Base-by-base conservation (phyloP, 2,329 filamentous ascomycete genomes). In the Aspergillus texensis region DNA sequence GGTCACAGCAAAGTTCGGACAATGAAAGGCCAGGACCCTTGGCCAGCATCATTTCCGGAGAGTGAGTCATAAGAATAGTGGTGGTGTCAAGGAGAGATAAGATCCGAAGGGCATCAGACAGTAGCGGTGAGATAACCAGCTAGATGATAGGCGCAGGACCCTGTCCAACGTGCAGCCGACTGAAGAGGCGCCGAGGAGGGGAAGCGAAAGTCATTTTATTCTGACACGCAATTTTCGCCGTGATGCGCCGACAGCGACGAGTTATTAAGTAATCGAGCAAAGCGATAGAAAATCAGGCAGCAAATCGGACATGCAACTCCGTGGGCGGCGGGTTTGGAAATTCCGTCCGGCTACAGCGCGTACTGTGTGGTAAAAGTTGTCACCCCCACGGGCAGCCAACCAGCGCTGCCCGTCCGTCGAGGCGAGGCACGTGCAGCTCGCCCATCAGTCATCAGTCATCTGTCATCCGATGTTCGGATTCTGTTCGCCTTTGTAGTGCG, bases 241-340 rank as follows among this genome's bases (percentile, higher is more conserved):
- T 55, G 46, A 67, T 62, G 63, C 68, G 68, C 68, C 67, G 63
- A 63, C 63, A 60, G 68, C 68, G 68, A 68, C n/a, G 58, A 26
- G 64, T 61, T 65, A 69, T 69, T 68, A 69, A 46, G 61, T 68
- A 70, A 70, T 63, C 62, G 12, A 54, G 3, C 19, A 2, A 54
- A 4, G 11, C 2, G 1, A 36, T 24, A 12, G 10, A 21, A 24
- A 32, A 34, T 60, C 16, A 41, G 57, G 57, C 57, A 60, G 57
- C 57, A 41, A 60, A 60, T 60, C 34, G 24, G 21, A 24, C 32
- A 39, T 8, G 52, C 24, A 11, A 39, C n/a, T 36, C 32, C 14
- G 21, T 10, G 11, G 19, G 30, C 11, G 52, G 30, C 57, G 55
- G 62, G 58, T 56, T 52, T 60, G 59, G 58, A 55, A 63, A 61